phyloP scores from a whole-genome alignment of 495 filamentous ascomycete genomes.

The Venustampulla echinocandica region DNA sequence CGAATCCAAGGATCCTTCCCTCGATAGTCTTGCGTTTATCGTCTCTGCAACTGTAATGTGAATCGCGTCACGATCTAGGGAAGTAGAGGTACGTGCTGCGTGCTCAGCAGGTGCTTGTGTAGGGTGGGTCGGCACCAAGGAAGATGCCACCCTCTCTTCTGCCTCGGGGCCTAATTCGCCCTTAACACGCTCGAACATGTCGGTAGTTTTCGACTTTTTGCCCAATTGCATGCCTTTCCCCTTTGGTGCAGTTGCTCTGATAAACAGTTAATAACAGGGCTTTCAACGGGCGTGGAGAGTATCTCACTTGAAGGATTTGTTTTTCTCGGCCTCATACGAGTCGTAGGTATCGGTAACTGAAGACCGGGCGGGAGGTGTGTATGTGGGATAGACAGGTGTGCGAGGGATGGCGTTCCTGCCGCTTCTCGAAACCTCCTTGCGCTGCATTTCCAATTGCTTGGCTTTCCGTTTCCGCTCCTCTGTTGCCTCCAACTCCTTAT shows the following conservation, averaged over 20 bases:
- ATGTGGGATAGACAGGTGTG: slow-evolving; percentile 76
- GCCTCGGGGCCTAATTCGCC: slow-evolving; percentile 75
- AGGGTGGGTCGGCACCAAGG: slow-evolving; percentile 59
- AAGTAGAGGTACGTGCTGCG: slow-evolving; percentile 52
- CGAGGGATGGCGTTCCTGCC: slow-evolving; percentile 49
- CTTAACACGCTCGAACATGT: slow-evolving; percentile 93
- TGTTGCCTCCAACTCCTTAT: slow-evolving; percentile 95
- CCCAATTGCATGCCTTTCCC: slow-evolving; percentile 98
- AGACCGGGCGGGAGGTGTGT: slow-evolving; percentile 70
- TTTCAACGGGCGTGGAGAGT: slow-evolving; percentile 14
- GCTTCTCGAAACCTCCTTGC: slow-evolving; percentile 69
- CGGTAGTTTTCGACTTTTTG: slow-evolving; percentile 93
- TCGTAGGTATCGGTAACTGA: slow-evolving; percentile 76
- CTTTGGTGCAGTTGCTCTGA: slow-evolving; percentile 58
- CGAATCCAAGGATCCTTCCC: slow-evolving; percentile 74
- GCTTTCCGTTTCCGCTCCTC: slow-evolving; percentile 97
- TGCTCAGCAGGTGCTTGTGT: slow-evolving; percentile 46
- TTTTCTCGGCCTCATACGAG: slow-evolving; percentile 92
- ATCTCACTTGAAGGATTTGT: slow-evolving; percentile 51
- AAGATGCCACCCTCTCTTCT: slow-evolving; percentile 63
- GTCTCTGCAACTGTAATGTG: slow-evolving; percentile 80
- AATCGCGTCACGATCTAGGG: slow-evolving; percentile 67
- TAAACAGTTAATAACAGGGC: slow-evolving; percentile 25
- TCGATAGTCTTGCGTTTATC: slow-evolving; percentile 76
- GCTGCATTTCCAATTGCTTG: slow-evolving; percentile 95